A percentile compares a stretch with the other conserved stretches of the same genome.
Conservation (phyloP, 768 basidiomycete species). For the Pholiota molesta region DNA sequence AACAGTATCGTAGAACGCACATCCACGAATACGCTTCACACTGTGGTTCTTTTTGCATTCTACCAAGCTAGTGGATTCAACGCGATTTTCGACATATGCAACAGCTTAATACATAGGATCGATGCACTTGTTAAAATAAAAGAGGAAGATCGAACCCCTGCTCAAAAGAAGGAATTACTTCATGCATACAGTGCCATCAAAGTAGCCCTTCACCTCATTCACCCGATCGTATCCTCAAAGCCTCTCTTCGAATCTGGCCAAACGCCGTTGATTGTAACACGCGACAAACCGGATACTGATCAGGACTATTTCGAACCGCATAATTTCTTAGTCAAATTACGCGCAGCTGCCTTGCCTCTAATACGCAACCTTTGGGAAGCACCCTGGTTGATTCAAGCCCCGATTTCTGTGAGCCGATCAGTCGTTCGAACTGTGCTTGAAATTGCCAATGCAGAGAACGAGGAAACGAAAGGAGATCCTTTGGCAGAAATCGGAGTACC, state of each 20-base stretch:
- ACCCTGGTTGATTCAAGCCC: constrained; percentile 77
- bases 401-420: constrained; percentile 72
- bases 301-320: constrained; percentile 82
- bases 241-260: constrained; percentile 86
- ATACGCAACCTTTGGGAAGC: constrained; percentile 78
- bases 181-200: constrained; percentile 84
- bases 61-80: constrained; percentile 73
- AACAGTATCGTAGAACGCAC: constrained; percentile 63
- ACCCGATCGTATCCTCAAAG: constrained; percentile 77
- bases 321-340: constrained; percentile 84
- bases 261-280: constrained; percentile 68
- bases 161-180: constrained; percentile 63
- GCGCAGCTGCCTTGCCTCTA: constrained; percentile 69
- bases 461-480: constrained; percentile 59
- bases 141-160: constrained; percentile 59
- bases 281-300: constrained; percentile 81
- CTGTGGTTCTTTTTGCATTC: constrained; percentile 78
- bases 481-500: constrained; percentile 33
- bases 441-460: constrained; percentile 80
- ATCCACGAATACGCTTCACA: constrained; percentile 74
- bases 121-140: constrained; percentile 50
- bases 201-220: constrained; percentile 76
- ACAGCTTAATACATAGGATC: constrained; percentile 57
- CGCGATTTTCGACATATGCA: constrained; percentile 61
- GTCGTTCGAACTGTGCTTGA: constrained; percentile 81